Percentiles rank a stretch among this genome's conserved stretches.
phyloP scores from a whole-genome alignment of 352 stramenopile genomes.

The Pythium chondricola region DNA sequence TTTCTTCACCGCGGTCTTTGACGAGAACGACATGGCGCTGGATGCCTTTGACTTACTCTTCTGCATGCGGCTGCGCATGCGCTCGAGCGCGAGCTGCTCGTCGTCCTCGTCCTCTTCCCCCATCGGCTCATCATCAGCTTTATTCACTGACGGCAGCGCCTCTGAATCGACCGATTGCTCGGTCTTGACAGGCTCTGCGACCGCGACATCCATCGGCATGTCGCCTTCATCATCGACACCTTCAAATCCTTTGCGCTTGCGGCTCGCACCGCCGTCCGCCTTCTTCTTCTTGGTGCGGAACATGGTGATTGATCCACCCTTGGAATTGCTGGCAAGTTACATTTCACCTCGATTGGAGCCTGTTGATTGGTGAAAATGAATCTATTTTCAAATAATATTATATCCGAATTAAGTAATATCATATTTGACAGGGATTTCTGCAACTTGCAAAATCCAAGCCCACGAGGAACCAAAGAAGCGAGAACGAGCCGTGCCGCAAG shows the following conservation, averaged over 20 bases:
- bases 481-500: no score
- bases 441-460: not conserved
- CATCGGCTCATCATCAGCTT: no score
- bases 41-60: conserved; percentile 17
- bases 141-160: no score
- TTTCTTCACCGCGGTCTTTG: conserved; percentile 13
- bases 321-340: not conserved
- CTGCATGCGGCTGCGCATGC: conserved; percentile 24
- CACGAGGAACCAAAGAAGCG: no score
- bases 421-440: not conserved
- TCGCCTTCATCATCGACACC: conserved; percentile 14
- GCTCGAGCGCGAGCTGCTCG: conserved; percentile 23
- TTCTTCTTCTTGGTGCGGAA: conserved; percentile 38
- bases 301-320: no score
- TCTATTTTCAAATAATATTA: not conserved
- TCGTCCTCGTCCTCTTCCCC: not conserved
- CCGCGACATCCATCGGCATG: no score
- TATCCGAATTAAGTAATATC: not conserved
- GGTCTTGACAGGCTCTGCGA: no score
- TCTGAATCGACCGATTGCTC: no score
- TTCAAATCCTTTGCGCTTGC: conserved; percentile 27
- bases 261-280: conserved; percentile 6
- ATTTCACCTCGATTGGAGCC: not conserved
- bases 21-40: conserved; percentile 34
- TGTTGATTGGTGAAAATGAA: not conserved